A percentile compares a stretch with the other conserved stretches of the same genome.
Conservation (phyloP, 2,329 filamentous ascomycete genomes). For the Trichothecium roseum region DNA sequence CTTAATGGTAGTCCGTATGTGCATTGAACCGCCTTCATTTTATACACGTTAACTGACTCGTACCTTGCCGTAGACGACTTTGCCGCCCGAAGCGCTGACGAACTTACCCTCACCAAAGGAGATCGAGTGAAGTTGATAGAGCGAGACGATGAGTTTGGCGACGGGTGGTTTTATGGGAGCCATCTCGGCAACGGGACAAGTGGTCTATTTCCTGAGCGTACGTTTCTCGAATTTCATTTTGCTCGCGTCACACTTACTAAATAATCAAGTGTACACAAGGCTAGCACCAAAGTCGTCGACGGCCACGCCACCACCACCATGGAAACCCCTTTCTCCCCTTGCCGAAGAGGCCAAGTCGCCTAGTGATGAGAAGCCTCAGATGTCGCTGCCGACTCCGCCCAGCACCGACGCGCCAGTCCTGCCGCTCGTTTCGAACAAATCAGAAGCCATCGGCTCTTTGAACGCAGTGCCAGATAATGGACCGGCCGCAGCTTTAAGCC, state of each 20-base stretch:
- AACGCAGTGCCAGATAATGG: no score
- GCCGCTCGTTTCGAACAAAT: constrained; percentile 13
- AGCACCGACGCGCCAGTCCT: constrained; percentile 1
- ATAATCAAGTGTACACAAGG: constrained; percentile 47
- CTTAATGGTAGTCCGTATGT: constrained; percentile 62
- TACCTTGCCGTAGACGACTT: constrained; percentile 63
- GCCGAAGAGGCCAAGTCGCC: constrained; percentile 1
- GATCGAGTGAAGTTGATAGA: constrained; percentile 77
- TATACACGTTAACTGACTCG: constrained; percentile 5
- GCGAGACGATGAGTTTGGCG: constrained; percentile 79
- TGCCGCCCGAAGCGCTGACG: constrained; percentile 79
- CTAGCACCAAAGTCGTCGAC: constrained; percentile 36
- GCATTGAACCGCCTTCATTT: not conserved
- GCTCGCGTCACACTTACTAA: constrained; percentile 12
- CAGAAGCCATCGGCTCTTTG: no score
- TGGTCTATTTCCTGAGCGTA: constrained; percentile 77
- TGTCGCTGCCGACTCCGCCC: constrained; percentile 10
- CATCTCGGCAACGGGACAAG: constrained; percentile 64
- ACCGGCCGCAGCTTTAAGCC: constrained; percentile 17
- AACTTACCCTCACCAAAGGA: constrained; percentile 78
- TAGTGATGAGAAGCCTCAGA: not conserved
- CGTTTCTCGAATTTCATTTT: constrained; percentile 12
- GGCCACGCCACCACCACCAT: constrained; percentile 7
- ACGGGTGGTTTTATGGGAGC: constrained; percentile 74
- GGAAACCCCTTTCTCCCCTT: constrained; percentile 2